Conservation (phyloP, 441 rosid genomes). For the Biscutella laevigata region DNA sequence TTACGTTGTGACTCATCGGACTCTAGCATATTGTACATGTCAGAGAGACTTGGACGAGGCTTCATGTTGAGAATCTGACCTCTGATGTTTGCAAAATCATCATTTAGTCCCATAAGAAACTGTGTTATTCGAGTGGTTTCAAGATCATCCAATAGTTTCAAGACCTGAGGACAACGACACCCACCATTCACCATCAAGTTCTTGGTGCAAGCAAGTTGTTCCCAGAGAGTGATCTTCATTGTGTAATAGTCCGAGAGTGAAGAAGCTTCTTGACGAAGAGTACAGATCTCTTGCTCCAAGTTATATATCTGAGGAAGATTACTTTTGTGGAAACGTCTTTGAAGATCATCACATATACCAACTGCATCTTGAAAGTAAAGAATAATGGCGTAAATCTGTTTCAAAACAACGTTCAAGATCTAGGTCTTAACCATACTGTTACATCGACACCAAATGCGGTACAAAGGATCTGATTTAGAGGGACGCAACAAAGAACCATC, state of each 20-base stretch:
- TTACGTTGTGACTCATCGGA: neutral
- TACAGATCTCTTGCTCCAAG: neutral
- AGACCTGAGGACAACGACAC: neutral
- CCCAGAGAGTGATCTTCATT: neutral
- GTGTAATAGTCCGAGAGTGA: neutral
- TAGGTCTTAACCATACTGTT: neutral
- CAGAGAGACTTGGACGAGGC: neutral
- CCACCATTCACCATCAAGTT: neutral
- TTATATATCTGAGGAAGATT: neutral
- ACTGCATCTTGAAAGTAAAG: neutral
- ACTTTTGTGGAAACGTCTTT: neutral
- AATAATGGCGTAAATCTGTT: neutral
- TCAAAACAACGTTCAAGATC: neutral
- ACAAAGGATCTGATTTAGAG: neutral
- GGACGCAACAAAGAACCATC: neutral
- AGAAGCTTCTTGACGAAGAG: neutral
- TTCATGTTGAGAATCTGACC: neutral
- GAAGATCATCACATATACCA: neutral
- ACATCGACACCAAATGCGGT: neutral
- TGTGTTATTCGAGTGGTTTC: too few species aligned
- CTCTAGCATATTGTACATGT: neutral
- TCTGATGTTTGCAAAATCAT: neutral
- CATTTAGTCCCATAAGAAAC: neutral
- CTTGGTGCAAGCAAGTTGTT: neutral
- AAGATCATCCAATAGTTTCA: too few species aligned